Evolutionary conservation across 1,284 basidiomycete genomes (phyloP).

Genomic region (Afroboletus lepidellus): DNA sequence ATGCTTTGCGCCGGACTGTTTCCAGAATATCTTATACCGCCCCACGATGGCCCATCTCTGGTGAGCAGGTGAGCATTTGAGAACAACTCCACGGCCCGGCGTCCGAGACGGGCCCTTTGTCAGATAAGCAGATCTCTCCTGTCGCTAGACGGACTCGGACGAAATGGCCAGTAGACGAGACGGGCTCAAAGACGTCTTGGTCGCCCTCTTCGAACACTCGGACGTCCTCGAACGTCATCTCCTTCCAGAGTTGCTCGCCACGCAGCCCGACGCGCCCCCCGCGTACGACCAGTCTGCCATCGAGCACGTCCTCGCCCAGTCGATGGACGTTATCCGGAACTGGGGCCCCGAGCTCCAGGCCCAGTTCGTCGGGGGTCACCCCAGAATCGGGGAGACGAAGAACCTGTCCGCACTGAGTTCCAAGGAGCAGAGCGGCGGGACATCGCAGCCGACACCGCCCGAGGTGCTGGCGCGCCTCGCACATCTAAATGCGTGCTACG

Average conservation of each 20-base stretch:
- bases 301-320: slow-evolving; percentile 60
- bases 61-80: slow-evolving; percentile 8
- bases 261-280: background rate
- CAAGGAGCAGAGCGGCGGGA: slow-evolving; percentile 66
- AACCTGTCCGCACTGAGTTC: slow-evolving; percentile 73
- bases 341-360: slow-evolving; percentile 65
- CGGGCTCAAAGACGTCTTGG: slow-evolving; percentile 36
- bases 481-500: slow-evolving; percentile 78
- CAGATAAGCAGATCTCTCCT: slow-evolving; percentile 15
- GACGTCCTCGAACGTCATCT: slow-evolving; percentile 54
- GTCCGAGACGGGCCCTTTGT: background rate
- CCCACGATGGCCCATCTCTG: background rate
- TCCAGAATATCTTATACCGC: slow-evolving; percentile 9
- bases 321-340: slow-evolving; percentile 47
- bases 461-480: slow-evolving; percentile 60
- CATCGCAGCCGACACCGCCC: slow-evolving; percentile 51
- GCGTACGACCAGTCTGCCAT: slow-evolving; percentile 21
- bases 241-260: slow-evolving; percentile 50
- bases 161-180: slow-evolving; percentile 26
- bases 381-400: slow-evolving; percentile 81
- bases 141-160: too few relatives aligned
- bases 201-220: slow-evolving; percentile 71
- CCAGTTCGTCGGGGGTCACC: slow-evolving; percentile 79
- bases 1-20: background rate
- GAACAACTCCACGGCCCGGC: background rate